phyloP scores from a whole-genome alignment of 1,284 basidiomycete genomes.

The Fomitopsis schrenkii region DNA sequence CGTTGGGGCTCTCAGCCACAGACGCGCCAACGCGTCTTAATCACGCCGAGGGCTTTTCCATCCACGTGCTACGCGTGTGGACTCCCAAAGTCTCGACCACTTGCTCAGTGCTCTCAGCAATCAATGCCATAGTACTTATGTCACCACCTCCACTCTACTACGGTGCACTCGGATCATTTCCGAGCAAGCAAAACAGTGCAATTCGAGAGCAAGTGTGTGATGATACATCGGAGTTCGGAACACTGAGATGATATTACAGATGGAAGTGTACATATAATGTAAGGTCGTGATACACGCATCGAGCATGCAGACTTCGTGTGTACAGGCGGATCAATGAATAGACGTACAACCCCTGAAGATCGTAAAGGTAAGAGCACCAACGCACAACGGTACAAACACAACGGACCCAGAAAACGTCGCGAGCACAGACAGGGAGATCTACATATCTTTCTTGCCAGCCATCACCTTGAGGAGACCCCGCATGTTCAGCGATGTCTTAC shows the following conservation, averaged over 20 bases:
- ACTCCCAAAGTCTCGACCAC: no score
- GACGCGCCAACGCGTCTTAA: slow-evolving; percentile 1
- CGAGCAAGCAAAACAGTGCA: background rate
- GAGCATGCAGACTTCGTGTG: slow-evolving; percentile 1
- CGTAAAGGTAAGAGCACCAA: background rate
- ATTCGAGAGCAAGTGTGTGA: background rate
- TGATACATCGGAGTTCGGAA: background rate
- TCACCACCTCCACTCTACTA: no score
- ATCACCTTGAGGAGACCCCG: slow-evolving; percentile 13
- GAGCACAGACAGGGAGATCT: background rate
- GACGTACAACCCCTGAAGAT: background rate
- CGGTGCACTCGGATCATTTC: background rate
- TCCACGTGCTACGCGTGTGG: background rate
- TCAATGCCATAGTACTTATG: no score
- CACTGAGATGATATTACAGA: background rate
- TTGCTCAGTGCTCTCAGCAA: no score
- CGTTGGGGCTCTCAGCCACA: background rate
- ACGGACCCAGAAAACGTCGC: background rate
- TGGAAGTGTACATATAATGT: background rate
- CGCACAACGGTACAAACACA: background rate
- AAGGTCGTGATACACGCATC: slow-evolving; percentile 1
- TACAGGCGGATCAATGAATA: background rate
- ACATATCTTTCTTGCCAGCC: slow-evolving; percentile 12
- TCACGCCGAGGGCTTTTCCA: background rate
- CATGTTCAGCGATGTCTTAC: slow-evolving; percentile 11